phyloP scores from a whole-genome alignment of 73 alveolate genomes.

The Paramecium bursaria region DNA sequence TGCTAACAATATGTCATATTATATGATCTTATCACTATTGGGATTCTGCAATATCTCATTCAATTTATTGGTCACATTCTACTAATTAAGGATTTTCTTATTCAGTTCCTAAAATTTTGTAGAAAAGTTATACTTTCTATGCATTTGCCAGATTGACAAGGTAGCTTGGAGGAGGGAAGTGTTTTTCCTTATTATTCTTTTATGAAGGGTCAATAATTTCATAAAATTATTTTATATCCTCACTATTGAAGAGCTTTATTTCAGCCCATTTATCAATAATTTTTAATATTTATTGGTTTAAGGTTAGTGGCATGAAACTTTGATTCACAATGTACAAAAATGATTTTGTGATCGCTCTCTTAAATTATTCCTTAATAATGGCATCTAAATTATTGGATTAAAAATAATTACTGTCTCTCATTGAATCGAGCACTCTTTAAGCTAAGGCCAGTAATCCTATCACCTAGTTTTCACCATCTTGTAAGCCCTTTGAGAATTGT shows the following conservation, averaged over 20 bases:
- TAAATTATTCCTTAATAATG: slow-evolving; percentile 21
- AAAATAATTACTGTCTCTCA: neutral
- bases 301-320: neutral
- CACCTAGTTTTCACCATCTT: slow-evolving; percentile 23
- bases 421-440: slow-evolving; percentile 23
- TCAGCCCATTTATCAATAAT: slow-evolving; percentile 16
- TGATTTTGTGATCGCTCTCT: slow-evolving; percentile 12
- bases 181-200: no score
- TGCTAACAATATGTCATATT: slow-evolving; percentile 5
- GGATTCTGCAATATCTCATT: neutral
- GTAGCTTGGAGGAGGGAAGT: no score
- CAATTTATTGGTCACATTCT: neutral
- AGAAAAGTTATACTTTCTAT: neutral
- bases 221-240: no score
- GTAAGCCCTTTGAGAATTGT: slow-evolving; percentile 47
- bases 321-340: slow-evolving; percentile 5
- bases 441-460: slow-evolving; percentile 16
- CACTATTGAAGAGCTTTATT: slow-evolving; percentile 4
- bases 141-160: no score
- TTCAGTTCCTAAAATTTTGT: neutral
- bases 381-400: neutral
- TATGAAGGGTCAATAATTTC: no score
- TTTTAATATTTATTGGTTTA: neutral
- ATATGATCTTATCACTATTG: slow-evolving; percentile 7
- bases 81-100: neutral